A percentile compares a stretch with the other conserved stretches of the same genome.
Evolutionary conservation across 2,329 filamentous ascomycete genomes (phyloP).

Genomic region (Sodiomyces alkalinus): DNA sequence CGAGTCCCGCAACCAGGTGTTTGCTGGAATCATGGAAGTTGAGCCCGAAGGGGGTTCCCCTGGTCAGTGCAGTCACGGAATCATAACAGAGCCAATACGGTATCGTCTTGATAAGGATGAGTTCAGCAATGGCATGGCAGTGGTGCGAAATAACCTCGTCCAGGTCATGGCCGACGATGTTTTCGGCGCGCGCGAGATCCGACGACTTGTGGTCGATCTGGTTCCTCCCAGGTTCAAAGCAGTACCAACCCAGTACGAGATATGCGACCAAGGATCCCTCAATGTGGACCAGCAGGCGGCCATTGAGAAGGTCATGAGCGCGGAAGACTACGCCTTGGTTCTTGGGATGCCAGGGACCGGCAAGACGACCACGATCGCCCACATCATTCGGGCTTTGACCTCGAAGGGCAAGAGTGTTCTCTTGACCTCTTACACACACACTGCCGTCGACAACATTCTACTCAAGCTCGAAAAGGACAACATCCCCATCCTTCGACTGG

Average conservation of each 20-base stretch:
- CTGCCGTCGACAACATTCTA: conserved; percentile 94
- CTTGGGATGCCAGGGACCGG: conserved; percentile 97
- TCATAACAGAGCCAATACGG: conserved; percentile 39
- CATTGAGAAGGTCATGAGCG: conserved; percentile 90
- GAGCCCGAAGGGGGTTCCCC: conserved; percentile 37
- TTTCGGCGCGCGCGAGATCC: conserved; percentile 55
- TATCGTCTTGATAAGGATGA: conserved; percentile 96
- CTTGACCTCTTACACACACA: conserved; percentile 91
- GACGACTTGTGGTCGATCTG: conserved; percentile 67
- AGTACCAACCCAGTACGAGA: conserved; percentile 44
- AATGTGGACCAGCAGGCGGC: conserved; percentile 80
- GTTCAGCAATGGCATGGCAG: conserved; percentile 95
- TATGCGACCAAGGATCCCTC: conserved; percentile 49
- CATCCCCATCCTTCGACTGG: conserved; percentile 71
- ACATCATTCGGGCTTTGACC: conserved; percentile 84
- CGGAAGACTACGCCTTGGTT: conserved; percentile 89
- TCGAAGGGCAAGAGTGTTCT: conserved; percentile 85
- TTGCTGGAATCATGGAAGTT: conserved; percentile 84
- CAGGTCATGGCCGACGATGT: conserved; percentile 75
- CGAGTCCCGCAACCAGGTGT: conserved; percentile 62
- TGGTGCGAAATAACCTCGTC: conserved; percentile 83
- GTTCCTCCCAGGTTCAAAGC: conserved; percentile 59
- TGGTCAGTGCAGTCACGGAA: conserved; percentile 34
- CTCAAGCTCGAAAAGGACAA: conserved; percentile 73
- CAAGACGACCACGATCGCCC: conserved; percentile 95